These are phyloP conservation scores for Hypoxylon sp. DNA, from an alignment of 2,329 filamentous ascomycete genomes.

Conservation along the genomic window DNA sequence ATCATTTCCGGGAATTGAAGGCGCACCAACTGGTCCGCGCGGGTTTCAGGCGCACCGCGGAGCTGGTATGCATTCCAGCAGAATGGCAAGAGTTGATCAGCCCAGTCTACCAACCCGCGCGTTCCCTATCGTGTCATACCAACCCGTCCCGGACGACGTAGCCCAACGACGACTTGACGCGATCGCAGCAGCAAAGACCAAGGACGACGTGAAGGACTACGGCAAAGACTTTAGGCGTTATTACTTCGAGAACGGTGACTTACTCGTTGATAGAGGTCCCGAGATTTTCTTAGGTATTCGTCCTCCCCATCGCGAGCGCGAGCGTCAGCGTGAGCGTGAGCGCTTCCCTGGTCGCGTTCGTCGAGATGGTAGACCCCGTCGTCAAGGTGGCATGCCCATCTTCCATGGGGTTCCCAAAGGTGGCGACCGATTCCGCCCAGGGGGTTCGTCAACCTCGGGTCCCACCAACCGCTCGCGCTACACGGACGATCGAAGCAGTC, in stretches of 20 bases:
- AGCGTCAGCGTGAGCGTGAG: slow-evolving; percentile 51
- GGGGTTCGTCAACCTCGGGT: slow-evolving; percentile 34
- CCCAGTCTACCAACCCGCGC: slow-evolving; percentile 54
- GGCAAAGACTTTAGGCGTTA: slow-evolving; percentile 73
- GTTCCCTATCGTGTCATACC: slow-evolving; percentile 58
- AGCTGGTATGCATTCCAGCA: slow-evolving; percentile 34
- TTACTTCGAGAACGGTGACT: slow-evolving; percentile 75
- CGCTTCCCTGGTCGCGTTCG: slow-evolving; percentile 41
- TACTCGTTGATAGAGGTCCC: slow-evolving; percentile 77
- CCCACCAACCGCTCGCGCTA: slow-evolving; percentile 44
- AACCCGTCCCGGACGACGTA: slow-evolving; percentile 72
- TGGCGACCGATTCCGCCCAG: slow-evolving; percentile 51
- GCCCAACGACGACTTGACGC: slow-evolving; percentile 73
- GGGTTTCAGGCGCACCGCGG: slow-evolving; percentile 52
- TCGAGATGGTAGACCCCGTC: slow-evolving; percentile 43
- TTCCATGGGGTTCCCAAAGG: slow-evolving; percentile 50
- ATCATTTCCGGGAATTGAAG: slow-evolving; percentile 48
- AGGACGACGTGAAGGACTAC: slow-evolving; percentile 55
- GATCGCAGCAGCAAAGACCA: slow-evolving; percentile 62
- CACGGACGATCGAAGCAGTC: slow-evolving; percentile 39
- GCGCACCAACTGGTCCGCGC: slow-evolving; percentile 55
- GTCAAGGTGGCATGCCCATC: slow-evolving; percentile 46
- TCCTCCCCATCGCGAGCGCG: slow-evolving; percentile 54
- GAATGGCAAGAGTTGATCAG: slow-evolving; percentile 41
- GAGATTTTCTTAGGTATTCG: slow-evolving; percentile 75